Conservation (phyloP, 257 asterid species). For the Echites panduratus region DNA sequence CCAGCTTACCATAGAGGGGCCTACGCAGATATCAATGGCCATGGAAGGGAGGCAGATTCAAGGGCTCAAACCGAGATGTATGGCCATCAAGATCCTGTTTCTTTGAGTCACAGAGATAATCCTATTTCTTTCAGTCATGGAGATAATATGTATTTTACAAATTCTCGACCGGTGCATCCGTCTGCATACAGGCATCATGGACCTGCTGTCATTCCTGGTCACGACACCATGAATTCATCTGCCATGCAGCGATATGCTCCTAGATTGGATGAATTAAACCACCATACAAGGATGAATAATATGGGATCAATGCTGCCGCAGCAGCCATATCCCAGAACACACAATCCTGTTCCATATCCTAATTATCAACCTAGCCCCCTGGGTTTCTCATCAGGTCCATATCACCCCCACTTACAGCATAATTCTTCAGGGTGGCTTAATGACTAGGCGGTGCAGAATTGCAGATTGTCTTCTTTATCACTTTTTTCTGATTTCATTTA, state of each 20-base stretch:
- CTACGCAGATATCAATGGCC: constrained; percentile 9
- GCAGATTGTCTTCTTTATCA: neutral
- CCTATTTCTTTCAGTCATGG: constrained; percentile 21
- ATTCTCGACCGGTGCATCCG: constrained; percentile 12
- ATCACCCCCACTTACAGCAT: constrained; percentile 30
- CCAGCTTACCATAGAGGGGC: constrained; percentile 24
- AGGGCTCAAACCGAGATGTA: constrained; percentile 20
- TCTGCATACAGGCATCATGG: constrained; percentile 20
- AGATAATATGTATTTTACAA: neutral
- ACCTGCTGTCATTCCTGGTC: constrained; percentile 14
- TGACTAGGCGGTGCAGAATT: constrained; percentile 35
- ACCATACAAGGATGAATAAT: constrained; percentile 25
- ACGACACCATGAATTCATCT: constrained; percentile 28
- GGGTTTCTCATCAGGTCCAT: constrained; percentile 53
- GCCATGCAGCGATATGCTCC: constrained; percentile 49
- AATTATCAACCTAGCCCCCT: constrained; percentile 20
- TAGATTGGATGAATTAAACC: constrained; percentile 44
- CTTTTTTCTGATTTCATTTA: neutral
- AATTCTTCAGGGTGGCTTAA: constrained; percentile 66
- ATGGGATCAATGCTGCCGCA: constrained; percentile 14
- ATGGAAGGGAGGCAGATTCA: constrained; percentile 23
- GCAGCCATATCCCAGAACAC: constrained; percentile 13
- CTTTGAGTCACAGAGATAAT: constrained; percentile 16
- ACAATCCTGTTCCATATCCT: constrained; percentile 21
- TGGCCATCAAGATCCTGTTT: constrained; percentile 23